These are phyloP conservation scores for Diplodia sapinea DNA, from an alignment of 2,329 filamentous ascomycete genomes.

Conservation along the genomic window DNA sequence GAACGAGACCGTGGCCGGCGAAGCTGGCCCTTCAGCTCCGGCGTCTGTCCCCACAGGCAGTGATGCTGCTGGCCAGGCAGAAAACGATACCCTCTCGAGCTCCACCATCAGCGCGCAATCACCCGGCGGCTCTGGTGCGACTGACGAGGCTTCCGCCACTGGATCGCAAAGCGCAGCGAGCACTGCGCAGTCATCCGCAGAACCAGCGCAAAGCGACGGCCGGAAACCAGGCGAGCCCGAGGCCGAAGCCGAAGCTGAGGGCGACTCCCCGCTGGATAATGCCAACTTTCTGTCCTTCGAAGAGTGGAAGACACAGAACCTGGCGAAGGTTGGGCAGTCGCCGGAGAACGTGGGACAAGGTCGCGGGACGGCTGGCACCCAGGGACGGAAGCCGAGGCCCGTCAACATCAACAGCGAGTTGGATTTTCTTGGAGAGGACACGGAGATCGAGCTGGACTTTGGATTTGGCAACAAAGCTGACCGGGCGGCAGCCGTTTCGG, in stretches of 20 bases:
- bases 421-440: slow-evolving; percentile 83
- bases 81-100: slow-evolving; percentile 28
- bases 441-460: slow-evolving; percentile 80
- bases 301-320: slow-evolving; percentile 95
- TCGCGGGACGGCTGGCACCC: slow-evolving; percentile 56
- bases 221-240: background rate
- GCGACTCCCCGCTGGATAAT: slow-evolving; percentile 72
- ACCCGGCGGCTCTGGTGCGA: background rate
- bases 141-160: background rate
- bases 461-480: slow-evolving; percentile 55
- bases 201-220: slow-evolving; percentile 14
- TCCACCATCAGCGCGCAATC: slow-evolving; percentile 31
- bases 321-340: slow-evolving; percentile 82
- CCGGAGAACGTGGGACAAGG: slow-evolving; percentile 68
- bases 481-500: slow-evolving; percentile 13
- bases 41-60: background rate
- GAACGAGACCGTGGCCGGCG: slow-evolving; percentile 11
- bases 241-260: slow-evolving; percentile 58
- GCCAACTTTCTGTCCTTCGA: slow-evolving; percentile 94
- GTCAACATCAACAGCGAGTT: slow-evolving; percentile 70
- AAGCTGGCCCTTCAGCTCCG: slow-evolving; percentile 1
- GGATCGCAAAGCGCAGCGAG: slow-evolving; percentile 19
- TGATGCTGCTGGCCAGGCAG: background rate
- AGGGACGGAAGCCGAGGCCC: slow-evolving; percentile 55
- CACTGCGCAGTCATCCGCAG: slow-evolving; percentile 21